Percentiles rank a stretch among this genome's conserved stretches.
phyloP scores from a whole-genome alignment of 805 yeast species.

The Saccharomycopsis sp. region DNA sequence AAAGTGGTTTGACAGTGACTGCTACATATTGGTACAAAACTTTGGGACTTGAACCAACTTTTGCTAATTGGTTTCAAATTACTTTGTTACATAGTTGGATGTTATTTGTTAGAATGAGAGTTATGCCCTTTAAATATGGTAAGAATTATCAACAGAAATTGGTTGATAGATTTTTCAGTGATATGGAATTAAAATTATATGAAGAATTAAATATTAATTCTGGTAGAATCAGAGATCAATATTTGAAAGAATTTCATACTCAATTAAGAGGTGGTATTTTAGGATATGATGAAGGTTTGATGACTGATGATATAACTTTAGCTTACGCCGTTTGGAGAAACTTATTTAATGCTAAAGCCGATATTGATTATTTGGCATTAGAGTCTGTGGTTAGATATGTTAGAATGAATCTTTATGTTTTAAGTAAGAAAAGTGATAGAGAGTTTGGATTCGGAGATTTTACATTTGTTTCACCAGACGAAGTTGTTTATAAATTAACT shows the following conservation, averaged over 20 bases:
- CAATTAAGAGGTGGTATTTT: conserved; percentile 85
- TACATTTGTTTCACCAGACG: conserved; percentile 72
- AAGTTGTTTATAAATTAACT: conserved; percentile 63
- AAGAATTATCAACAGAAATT: conserved; percentile 84
- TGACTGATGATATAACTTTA: conserved; percentile 64
- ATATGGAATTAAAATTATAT: conserved; percentile 76
- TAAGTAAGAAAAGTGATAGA: conserved; percentile 77
- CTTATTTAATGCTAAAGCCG: conserved; percentile 73
- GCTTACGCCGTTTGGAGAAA: conserved; percentile 87
- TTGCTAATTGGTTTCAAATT: conserved; percentile 95
- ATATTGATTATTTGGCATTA: conserved; percentile 70
- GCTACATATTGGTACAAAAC: conserved; percentile 84
- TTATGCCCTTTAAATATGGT: conserved; percentile 85
- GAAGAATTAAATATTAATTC: conserved; percentile 80
- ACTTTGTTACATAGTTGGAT: conserved; percentile 90
- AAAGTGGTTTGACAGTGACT: conserved; percentile 48
- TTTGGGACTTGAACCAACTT: conserved; percentile 71
- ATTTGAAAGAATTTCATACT: conserved; percentile 80
- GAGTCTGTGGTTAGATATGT: conserved; percentile 88
- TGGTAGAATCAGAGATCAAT: conserved; percentile 72
- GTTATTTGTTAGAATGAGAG: conserved; percentile 88
- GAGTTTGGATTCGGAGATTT: conserved; percentile 91
- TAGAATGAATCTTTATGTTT: conserved; percentile 79
- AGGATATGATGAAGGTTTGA: conserved; percentile 87
- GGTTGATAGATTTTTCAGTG: conserved; percentile 80